phyloP scores from a whole-genome alignment of 2,329 filamentous ascomycete species.

The Neonectria ditissima region DNA sequence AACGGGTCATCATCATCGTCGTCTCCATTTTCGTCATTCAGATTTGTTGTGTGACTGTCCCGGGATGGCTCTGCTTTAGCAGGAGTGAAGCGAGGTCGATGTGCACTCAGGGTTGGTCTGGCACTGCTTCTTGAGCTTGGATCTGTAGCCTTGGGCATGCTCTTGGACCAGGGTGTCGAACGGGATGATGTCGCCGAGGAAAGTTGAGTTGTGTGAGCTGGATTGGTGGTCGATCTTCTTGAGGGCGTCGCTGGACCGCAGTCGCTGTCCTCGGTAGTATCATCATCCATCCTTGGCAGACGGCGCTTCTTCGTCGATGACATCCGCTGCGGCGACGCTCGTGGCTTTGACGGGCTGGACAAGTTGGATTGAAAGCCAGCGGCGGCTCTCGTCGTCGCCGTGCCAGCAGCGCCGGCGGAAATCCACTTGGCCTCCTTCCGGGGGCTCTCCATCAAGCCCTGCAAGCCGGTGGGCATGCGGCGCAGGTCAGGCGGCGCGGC shows the following conservation, averaged over 20 bases:
- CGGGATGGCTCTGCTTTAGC: constrained; percentile 8
- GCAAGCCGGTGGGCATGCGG: constrained; percentile 51
- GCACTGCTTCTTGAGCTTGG: constrained; percentile 25
- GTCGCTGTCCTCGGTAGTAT: constrained; percentile 33
- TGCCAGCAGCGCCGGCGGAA: constrained; percentile 35
- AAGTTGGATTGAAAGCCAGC: constrained; percentile 42
- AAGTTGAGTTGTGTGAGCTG: constrained; percentile 7
- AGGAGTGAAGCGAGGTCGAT: constrained; percentile 21
- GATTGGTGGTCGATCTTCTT: constrained; percentile 18
- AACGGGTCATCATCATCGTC: constrained; percentile 52
- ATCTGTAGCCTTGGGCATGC: constrained; percentile 29
- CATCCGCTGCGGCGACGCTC: neutral
- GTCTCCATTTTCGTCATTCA: constrained; percentile 29
- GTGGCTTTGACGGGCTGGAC: constrained; percentile 30
- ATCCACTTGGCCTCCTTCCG: constrained; percentile 48
- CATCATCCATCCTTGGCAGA: constrained; percentile 26
- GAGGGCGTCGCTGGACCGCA: constrained; percentile 36
- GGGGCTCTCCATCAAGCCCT: constrained; percentile 59
- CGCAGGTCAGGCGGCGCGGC: constrained; percentile 29
- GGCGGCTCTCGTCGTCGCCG: constrained; percentile 43
- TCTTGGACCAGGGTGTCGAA: constrained; percentile 28
- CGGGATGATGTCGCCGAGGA: constrained; percentile 28
- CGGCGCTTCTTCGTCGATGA: constrained; percentile 32
- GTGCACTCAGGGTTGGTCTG: constrained; percentile 1
- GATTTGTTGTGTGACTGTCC: neutral